Base-by-base conservation (phyloP, 2,329 filamentous ascomycete species). In the Mollisia scopiformis region DNA sequence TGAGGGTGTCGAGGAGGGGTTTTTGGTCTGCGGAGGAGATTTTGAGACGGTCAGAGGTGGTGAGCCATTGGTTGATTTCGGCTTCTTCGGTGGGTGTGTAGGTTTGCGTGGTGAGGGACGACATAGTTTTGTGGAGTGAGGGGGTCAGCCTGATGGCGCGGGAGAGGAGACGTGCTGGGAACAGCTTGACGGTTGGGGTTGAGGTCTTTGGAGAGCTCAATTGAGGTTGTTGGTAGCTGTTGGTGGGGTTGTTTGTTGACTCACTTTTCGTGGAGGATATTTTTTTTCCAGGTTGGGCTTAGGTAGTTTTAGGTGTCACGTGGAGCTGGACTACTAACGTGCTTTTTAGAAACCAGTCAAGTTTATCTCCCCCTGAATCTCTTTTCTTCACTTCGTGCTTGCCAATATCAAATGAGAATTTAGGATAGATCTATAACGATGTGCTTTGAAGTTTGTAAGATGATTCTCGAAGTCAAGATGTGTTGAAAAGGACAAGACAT, bases 11-110 rank as follows among this genome's bases (percentile, higher is more conserved):
- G 65, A 97, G 85, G 63, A 93, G 88, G 65, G 87, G 83, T 30
- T 85, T 77, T 11, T 80, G 76, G 64, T 85, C 83, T 14, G 78
- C 75, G 54, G 81, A 77, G 64, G 87, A 82, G 61, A 84, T 80
- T 72, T 85, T 85, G 73, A 96, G 84, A 67, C 89, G 87, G 63
- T 88, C 84, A 43, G 91, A 87, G 49, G 90, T 91, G 72, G 87
- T 88, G 73, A 94, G 84, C 93, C 93, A 97, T 81, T 95, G 89
- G 77, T 89, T 87, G 75, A 97, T 90, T 79, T 97, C 92, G 19
- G 90, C 85, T 79, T 93, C 88, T 79, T 98, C 93, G 67, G 87
- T 84, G 70, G 88, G 82, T 65, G 86, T 87, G 81, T 95, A 96
- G 70, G 85, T 87, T 73, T 85, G 84, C 65, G 84, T 78, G 66